These are phyloP conservation scores for Ceratobasidium sp. DNA, from an alignment of 1,284 basidiomycete genomes.

Conservation along the genomic window DNA sequence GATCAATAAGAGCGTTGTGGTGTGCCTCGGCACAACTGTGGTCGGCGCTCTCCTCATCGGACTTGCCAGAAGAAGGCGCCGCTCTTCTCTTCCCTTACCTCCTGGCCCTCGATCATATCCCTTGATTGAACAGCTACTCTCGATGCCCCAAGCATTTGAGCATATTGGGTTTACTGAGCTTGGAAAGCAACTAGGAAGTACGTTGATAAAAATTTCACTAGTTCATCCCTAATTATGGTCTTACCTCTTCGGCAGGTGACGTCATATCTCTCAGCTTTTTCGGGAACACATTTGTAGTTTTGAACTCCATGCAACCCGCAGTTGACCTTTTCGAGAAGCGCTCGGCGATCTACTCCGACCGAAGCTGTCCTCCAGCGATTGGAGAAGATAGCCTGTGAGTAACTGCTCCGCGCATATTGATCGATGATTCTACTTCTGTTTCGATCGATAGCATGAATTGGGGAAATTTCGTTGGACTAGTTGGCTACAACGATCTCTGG, in stretches of 20 bases:
- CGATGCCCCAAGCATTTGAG: constrained; percentile 20
- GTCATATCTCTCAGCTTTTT: constrained; percentile 8
- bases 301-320: constrained; percentile 9
- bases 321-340: constrained; percentile 27
- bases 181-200: constrained; percentile 13
- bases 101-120: constrained; percentile 33
- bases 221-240: neutral
- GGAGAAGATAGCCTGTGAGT: constrained; percentile 13
- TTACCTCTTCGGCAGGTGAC: constrained; percentile 7
- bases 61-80: neutral
- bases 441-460: constrained; percentile 12
- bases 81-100: neutral
- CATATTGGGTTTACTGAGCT: constrained; percentile 28
- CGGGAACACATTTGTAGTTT: constrained; percentile 24
- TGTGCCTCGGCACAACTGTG: neutral
- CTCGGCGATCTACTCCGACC: constrained; percentile 27
- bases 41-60: neutral
- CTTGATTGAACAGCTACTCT: constrained; percentile 32
- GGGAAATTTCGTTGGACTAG: neutral
- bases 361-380: neutral
- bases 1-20: neutral
- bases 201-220: neutral
- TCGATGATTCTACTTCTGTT: neutral
- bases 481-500: constrained; percentile 12
- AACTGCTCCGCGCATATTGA: neutral